A percentile compares a stretch with the other conserved stretches of the same genome.
phyloP scores from a whole-genome alignment of 73 alveolate species.

The Paramecium tetraurelia region DNA sequence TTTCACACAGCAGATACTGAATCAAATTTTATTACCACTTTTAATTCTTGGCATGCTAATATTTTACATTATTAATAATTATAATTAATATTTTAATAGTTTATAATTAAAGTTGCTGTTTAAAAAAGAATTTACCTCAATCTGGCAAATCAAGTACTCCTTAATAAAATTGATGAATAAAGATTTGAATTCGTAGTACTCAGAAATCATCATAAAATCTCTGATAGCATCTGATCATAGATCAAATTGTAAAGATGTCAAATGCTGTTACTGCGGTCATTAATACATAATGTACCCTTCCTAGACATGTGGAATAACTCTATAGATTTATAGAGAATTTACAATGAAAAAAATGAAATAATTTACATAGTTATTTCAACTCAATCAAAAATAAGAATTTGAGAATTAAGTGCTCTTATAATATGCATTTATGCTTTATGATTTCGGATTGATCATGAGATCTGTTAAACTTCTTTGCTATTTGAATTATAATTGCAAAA shows the following conservation, averaged over 20 bases:
- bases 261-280: not conserved
- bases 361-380: not conserved
- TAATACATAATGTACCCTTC: not conserved
- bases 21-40: not conserved
- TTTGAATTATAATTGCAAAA: not conserved
- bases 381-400: not conserved
- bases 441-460: not conserved
- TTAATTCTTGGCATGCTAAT: not conserved
- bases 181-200: not conserved
- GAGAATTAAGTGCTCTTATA: not conserved
- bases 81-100: not conserved
- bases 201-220: not conserved
- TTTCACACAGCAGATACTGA: not conserved
- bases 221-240: not conserved
- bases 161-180: not conserved
- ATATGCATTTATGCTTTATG: not conserved
- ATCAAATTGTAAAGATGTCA: not conserved
- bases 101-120: not conserved
- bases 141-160: not conserved
- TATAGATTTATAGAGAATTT: not conserved
- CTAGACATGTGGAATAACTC: not conserved
- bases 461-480: not conserved
- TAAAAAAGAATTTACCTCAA: not conserved
- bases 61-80: not conserved
- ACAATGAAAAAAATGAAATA: not conserved